Conservation (phyloP, 2,329 filamentous ascomycete genomes). For the Phialocephala sp. region DNA sequence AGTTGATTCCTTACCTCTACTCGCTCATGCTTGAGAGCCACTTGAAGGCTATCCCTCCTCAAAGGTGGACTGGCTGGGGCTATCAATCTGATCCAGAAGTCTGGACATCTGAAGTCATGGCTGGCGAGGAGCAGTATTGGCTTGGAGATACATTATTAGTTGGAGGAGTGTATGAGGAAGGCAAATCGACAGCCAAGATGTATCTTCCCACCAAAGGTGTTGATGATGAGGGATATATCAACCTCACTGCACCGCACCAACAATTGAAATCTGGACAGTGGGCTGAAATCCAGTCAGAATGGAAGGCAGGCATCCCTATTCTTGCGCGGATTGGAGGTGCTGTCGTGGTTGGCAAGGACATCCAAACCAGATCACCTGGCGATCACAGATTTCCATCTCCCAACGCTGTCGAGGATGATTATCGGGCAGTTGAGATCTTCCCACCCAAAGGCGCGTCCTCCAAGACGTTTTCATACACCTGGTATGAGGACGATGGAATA, state of each 20-base stretch:
- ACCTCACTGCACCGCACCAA: conserved; percentile 65
- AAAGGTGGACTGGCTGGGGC: conserved; percentile 76
- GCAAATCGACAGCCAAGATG: conserved; percentile 57
- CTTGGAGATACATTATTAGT: conserved; percentile 70
- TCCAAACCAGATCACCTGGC: conserved; percentile 57
- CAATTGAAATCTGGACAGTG: conserved; percentile 60
- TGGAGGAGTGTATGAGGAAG: conserved; percentile 70
- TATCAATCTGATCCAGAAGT: conserved; percentile 71
- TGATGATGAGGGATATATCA: conserved; percentile 63
- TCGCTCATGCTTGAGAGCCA: conserved; percentile 68
- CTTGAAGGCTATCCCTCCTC: conserved; percentile 63
- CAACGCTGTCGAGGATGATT: conserved; percentile 55
- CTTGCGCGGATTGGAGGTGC: conserved; percentile 60
- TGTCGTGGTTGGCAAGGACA: conserved; percentile 56
- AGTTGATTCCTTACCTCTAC: conserved; percentile 75
- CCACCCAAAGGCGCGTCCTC: conserved; percentile 52
- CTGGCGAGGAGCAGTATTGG: conserved; percentile 76
- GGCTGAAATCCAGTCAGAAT: conserved; percentile 55
- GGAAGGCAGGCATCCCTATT: conserved; percentile 60
- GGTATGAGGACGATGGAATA: conserved; percentile 64
- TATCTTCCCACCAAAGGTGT: conserved; percentile 60
- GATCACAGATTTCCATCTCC: conserved; percentile 52
- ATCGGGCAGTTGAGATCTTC: conserved; percentile 62
- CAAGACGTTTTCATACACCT: conserved; percentile 48
- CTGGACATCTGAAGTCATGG: conserved; percentile 64